Conservation (phyloP, 345 rosid genomes). For the Eucalyptus curtisii region DNA sequence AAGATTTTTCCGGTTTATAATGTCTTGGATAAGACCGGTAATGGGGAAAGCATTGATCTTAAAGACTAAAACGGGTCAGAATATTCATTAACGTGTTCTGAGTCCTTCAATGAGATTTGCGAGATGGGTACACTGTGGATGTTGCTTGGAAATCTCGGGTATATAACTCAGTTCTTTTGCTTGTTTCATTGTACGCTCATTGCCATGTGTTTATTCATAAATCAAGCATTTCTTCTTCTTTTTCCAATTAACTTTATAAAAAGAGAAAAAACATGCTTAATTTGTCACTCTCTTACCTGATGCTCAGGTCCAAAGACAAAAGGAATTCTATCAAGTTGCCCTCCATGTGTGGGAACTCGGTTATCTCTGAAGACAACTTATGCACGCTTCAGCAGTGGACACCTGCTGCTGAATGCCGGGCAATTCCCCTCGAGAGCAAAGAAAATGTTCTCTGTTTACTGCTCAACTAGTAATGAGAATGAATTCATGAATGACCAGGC, state of each 20-base stretch:
- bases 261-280: neutral
- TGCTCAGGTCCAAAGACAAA: constrained; percentile 17
- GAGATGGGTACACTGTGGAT: neutral
- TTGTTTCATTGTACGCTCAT: neutral
- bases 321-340: neutral
- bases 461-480: neutral
- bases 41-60: neutral
- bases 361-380: constrained; percentile 8
- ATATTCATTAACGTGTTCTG: neutral
- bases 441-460: constrained; percentile 10
- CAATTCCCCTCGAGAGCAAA: constrained; percentile 1
- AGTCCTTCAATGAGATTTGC: neutral
- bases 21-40: neutral
- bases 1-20: neutral
- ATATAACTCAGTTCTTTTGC: neutral
- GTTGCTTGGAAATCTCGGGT: neutral
- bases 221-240: neutral
- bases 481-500: neutral
- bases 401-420: constrained; percentile 3
- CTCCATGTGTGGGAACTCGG: neutral
- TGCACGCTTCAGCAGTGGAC: constrained; percentile 6
- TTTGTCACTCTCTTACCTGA: neutral
- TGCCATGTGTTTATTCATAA: neutral
- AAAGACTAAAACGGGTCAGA: neutral
- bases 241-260: neutral